Evolutionary conservation across 345 rosid genomes (phyloP).

Genomic region (Bruguiera parviflora): DNA sequence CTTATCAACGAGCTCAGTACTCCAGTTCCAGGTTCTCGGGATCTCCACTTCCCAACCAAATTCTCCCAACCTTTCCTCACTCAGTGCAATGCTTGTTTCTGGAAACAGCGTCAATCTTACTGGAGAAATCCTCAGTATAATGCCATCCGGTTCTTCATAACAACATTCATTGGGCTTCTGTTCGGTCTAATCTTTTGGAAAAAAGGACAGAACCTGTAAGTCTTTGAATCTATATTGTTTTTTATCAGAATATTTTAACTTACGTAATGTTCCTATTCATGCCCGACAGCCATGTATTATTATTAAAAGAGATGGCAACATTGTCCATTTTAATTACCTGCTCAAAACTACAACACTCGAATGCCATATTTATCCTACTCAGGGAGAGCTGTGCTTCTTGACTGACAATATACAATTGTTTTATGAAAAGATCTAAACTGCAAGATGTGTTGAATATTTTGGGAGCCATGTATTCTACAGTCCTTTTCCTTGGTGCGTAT

Average conservation of each 20-base stretch:
- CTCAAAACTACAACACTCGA: too few relatives aligned
- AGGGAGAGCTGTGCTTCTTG: background rate
- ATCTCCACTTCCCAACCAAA: slow-evolving; percentile 26
- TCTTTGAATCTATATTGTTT: background rate
- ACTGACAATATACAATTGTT: background rate
- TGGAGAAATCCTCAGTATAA: slow-evolving; percentile 33
- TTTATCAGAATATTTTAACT: background rate
- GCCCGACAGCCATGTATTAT: too few relatives aligned
- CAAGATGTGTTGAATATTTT: slow-evolving; percentile 26
- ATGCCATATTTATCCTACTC: background rate
- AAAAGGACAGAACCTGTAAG: slow-evolving; percentile 28
- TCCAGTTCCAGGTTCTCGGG: slow-evolving; percentile 22
- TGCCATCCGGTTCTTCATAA: slow-evolving; percentile 25
- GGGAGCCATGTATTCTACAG: slow-evolving; percentile 29
- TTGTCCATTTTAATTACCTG: too few relatives aligned
- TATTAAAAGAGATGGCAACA: too few relatives aligned
- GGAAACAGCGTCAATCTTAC: slow-evolving; percentile 31
- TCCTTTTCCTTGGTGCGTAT: slow-evolving; percentile 29
- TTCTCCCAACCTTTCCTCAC: slow-evolving; percentile 19
- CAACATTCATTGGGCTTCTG: slow-evolving; percentile 16
- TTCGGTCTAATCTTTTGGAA: slow-evolving; percentile 33
- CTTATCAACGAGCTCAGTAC: slow-evolving; percentile 26
- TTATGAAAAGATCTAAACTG: slow-evolving; percentile 12
- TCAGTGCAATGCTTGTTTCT: slow-evolving; percentile 29
- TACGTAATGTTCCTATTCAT: background rate